A percentile compares a stretch with the other conserved stretches of the same genome.
These are phyloP conservation scores for Cystoderma amianthinum DNA, from an alignment of 768 basidiomycete species.

Conservation along the genomic window DNA sequence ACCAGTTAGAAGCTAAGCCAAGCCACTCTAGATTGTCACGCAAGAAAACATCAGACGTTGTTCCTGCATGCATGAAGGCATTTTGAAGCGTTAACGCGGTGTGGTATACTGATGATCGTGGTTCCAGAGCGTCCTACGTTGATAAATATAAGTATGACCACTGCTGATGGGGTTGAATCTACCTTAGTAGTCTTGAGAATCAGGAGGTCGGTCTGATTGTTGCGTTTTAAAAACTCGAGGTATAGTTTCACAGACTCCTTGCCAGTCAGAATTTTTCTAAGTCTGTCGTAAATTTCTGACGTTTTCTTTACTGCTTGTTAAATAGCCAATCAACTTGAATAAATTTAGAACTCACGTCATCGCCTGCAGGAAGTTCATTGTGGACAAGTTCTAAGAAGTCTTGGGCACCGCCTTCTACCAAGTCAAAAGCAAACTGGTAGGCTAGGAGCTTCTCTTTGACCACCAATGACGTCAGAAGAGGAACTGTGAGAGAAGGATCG, in stretches of 20 bases:
- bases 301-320: slow-evolving; percentile 35
- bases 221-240: slow-evolving; percentile 91
- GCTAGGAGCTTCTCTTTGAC: slow-evolving; percentile 70
- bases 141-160: too few relatives aligned
- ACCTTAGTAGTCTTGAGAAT: slow-evolving; percentile 94
- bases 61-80: slow-evolving; percentile 98
- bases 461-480: slow-evolving; percentile 67
- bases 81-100: slow-evolving; percentile 95
- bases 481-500: slow-evolving; percentile 70
- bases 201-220: slow-evolving; percentile 87
- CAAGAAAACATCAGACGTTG: slow-evolving; percentile 89
- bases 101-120: slow-evolving; percentile 95
- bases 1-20: slow-evolving; percentile 93
- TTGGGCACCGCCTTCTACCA: slow-evolving; percentile 90
- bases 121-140: slow-evolving; percentile 88
- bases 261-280: slow-evolving; percentile 81
- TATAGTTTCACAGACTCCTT: slow-evolving; percentile 90
- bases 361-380: slow-evolving; percentile 59
- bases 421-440: slow-evolving; percentile 93
- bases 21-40: slow-evolving; percentile 98
- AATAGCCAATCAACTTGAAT: background rate
- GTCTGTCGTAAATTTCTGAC: slow-evolving; percentile 60
- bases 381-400: slow-evolving; percentile 83
- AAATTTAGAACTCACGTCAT: slow-evolving; percentile 36
- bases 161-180: too few relatives aligned